Evolutionary conservation across 495 filamentous ascomycete genomes (phyloP), one percentile per base, ranked within the genome.

Genomic region (Aspergillus heteromorphus): DNA sequence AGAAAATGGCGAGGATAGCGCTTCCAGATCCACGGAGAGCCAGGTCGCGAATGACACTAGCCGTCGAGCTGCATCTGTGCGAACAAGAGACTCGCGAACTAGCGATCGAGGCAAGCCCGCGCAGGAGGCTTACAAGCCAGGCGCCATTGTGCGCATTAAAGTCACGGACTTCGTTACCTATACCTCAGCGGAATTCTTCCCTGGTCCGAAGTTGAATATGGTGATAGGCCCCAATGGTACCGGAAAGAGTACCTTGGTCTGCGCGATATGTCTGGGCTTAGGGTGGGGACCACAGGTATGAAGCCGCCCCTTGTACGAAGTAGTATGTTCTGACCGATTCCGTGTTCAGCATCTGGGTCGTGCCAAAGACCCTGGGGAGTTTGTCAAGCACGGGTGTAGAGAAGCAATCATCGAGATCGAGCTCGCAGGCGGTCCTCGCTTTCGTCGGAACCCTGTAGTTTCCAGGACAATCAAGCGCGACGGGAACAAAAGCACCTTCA

Each of bases 141-240:
- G 93, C 21, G 87, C 92, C 18, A 96, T 98, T 61, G 84, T 96
- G 14, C 82, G 91, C 20, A 90, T 97, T 54, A 87, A 85, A 54
- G 76, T 97, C 27, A 76, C 72, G n/a, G 87, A 97, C 63, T 99
- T 99, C 64, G 91, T 99, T 23, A 99, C 95, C 0, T 99, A 97
- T 68, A 90, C 85, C 13, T 82, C 85, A 25, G 92, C 89, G 48
- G 89, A 93, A 58, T 96, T 97, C 69, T 82, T 82, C 47, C 90
- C 89, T 4, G 93, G 93, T 0, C 92, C 95, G 11, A 93, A 87
- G 60, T 67, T 99, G 61, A 99, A 99, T 65, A 97, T 99, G 95
- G 84, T 99, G 53, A 97, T 99, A 60, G 93, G 93, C 0, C 93
- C 93, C 8, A 99, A 99, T 65, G 93, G 93, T 41, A 97, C 93